A percentile compares a stretch with the other conserved stretches of the same genome.
phyloP scores from a whole-genome alignment of 2,329 filamentous ascomycete species.

The Ceratocystis papillata region DNA sequence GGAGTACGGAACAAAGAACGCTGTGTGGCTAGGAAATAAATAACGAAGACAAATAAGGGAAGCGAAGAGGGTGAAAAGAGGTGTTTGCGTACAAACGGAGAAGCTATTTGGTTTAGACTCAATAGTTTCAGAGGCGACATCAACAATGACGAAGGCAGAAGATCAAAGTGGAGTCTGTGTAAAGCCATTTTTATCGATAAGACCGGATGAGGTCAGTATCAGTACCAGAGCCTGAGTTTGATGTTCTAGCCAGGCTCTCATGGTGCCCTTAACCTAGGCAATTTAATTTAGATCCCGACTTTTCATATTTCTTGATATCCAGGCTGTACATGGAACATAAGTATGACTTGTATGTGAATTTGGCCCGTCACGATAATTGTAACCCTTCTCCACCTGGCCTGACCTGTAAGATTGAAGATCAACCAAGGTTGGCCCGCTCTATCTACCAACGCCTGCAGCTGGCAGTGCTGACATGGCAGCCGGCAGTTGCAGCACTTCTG shows the following conservation, averaged over 20 bases:
- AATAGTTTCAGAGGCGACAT: not conserved
- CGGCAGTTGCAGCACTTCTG: not conserved
- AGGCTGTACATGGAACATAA: too few species aligned
- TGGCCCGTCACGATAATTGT: too few species aligned
- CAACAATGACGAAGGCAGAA: slow-evolving; percentile 1
- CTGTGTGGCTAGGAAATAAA: not conserved
- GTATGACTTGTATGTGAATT: too few species aligned
- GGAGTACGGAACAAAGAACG: not conserved
- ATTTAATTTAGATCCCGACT: too few species aligned
- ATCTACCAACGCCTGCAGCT: not conserved
- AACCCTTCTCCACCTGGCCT: too few species aligned
- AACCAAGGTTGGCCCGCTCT: not conserved
- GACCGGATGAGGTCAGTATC: not conserved
- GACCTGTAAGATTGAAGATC: not conserved
- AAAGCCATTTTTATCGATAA: slow-evolving; percentile 2
- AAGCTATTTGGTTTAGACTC: too few species aligned
- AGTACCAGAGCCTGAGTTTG: not conserved
- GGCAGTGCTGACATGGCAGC: not conserved
- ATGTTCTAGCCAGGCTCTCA: not conserved
- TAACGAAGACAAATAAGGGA: not conserved
- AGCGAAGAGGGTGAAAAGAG: not conserved
- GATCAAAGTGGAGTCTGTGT: not conserved
- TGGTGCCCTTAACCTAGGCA: not conserved
- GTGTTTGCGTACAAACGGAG: too few species aligned
- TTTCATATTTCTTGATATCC: too few species aligned